A percentile compares a stretch with the other conserved stretches of the same genome.
These are phyloP conservation scores for Collybiopsis confluens DNA, from an alignment of 768 basidiomycete species.

Conservation along the genomic window DNA sequence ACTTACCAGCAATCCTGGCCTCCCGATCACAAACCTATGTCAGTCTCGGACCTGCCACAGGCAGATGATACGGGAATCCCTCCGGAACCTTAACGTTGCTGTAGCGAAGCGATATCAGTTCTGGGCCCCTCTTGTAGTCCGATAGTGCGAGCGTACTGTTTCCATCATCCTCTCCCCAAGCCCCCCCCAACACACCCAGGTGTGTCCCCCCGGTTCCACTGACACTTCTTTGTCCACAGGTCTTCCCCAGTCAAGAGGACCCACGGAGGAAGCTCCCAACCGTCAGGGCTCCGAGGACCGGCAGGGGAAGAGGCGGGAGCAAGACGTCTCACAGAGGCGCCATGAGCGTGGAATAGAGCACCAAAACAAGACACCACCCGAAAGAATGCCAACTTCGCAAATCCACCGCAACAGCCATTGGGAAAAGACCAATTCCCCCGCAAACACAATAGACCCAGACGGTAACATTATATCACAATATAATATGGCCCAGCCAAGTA, in stretches of 20 bases:
- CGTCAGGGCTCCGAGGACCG: neutral
- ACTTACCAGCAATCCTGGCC: neutral
- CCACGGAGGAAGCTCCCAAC: neutral
- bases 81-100: neutral
- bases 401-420: no score
- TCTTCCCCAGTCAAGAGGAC: neutral
- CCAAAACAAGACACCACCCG: no score
- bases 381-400: no score
- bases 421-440: no score
- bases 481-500: neutral
- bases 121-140: neutral
- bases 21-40: neutral
- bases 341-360: no score
- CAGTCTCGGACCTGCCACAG: neutral
- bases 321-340: no score
- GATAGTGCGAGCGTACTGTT: neutral
- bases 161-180: neutral
- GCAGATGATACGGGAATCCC: neutral
- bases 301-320: neutral
- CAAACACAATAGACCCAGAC: no score
- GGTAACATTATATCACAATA: no score
- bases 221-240: neutral
- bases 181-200: neutral
- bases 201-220: neutral
- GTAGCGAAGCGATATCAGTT: neutral